phyloP scores from a whole-genome alignment of 139 green algal genomes.

The Chara braunii region DNA sequence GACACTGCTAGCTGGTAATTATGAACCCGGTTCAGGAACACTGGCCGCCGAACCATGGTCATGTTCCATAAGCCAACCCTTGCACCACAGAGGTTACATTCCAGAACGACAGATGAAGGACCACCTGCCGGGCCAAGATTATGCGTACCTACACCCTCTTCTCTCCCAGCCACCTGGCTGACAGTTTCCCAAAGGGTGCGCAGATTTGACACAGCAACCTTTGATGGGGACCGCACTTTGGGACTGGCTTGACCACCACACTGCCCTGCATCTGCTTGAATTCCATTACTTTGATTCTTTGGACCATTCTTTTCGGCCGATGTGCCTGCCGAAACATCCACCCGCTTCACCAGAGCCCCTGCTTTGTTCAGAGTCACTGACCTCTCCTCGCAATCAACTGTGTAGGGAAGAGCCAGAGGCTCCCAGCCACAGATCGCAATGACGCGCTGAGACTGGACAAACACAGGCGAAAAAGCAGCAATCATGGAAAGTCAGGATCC shows the following conservation, averaged over 20 bases:
- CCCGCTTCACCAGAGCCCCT: not conserved
- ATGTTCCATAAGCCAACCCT: conserved; percentile 29
- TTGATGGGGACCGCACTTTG: not conserved
- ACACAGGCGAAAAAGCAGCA: not conserved
- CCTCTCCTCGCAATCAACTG: not conserved
- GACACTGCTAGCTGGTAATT: too few relatives aligned
- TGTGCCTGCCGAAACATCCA: not conserved
- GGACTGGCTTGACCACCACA: not conserved
- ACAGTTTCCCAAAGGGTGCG: not conserved
- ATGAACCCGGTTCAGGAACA: too few relatives aligned
- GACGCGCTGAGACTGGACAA: conserved; percentile 18
- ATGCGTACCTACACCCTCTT: not conserved
- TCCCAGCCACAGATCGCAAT: conserved; percentile 36
- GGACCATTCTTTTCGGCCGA: not conserved
- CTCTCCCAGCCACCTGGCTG: not conserved
- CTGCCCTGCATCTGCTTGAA: not conserved
- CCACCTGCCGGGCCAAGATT: not conserved
- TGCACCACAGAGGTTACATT: conserved; percentile 22
- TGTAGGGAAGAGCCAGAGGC: conserved; percentile 10
- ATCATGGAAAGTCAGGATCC: too few relatives aligned
- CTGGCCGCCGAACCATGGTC: not conserved
- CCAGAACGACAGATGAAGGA: conserved; percentile 1
- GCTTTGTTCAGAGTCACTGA: not conserved
- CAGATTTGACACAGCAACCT: not conserved
- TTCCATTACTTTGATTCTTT: not conserved